Conservation (phyloP, 2,329 filamentous ascomycete species). For the Botrytis fragariae region DNA sequence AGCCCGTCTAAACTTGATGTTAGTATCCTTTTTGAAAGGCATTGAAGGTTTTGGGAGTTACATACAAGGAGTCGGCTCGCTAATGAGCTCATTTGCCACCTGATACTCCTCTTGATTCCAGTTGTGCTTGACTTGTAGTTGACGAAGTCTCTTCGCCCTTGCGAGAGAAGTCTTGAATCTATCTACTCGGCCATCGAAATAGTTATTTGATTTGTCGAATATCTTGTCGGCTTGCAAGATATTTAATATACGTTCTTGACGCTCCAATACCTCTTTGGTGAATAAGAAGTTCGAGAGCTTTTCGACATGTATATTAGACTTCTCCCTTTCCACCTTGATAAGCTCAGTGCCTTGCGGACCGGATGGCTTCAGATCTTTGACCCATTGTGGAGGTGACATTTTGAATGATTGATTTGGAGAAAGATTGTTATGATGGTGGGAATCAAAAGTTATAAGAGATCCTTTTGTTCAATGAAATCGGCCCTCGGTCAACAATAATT, state of each 20-base stretch:
- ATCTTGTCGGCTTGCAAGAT: constrained; percentile 66
- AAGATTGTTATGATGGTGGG: not conserved
- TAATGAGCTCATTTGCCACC: constrained; percentile 65
- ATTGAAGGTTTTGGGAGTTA: not conserved
- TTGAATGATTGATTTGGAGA: constrained; percentile 20
- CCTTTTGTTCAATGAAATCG: constrained; percentile 18
- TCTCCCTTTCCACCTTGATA: constrained; percentile 64
- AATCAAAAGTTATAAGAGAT: not conserved
- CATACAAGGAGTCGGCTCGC: constrained; percentile 64
- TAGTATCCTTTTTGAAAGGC: not conserved
- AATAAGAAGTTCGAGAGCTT: constrained; percentile 68
- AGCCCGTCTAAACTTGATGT: constrained; percentile 37
- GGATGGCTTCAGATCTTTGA: constrained; percentile 63
- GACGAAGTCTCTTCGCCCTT: constrained; percentile 66
- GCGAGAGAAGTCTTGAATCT: constrained; percentile 68
- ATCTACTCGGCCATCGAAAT: constrained; percentile 68
- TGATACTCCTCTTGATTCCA: constrained; percentile 65
- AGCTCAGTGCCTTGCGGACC: constrained; percentile 68
- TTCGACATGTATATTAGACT: constrained; percentile 65
- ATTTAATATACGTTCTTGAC: constrained; percentile 58
- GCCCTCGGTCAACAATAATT: constrained; percentile 24
- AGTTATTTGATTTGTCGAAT: constrained; percentile 77
- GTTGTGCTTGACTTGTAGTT: constrained; percentile 62
- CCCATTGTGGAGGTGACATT: constrained; percentile 51
- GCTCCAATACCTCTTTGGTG: constrained; percentile 61